Evolutionary conservation across 2,329 filamentous ascomycete species (phyloP).

Genomic region (Colletotrichum scovillei): DNA sequence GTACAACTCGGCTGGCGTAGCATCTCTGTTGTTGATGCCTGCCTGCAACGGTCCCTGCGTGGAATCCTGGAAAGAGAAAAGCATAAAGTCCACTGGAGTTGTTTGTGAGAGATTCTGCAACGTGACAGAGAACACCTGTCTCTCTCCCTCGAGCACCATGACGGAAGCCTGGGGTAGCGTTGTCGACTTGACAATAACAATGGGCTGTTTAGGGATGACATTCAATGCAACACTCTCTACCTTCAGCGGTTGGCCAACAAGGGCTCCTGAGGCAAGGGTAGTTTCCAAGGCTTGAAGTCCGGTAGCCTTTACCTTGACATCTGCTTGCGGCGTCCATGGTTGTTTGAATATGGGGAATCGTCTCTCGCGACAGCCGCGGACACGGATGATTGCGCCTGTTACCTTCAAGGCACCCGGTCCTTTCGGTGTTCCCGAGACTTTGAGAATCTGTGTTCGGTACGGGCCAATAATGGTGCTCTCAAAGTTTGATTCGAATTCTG

Average conservation of each 20-base stretch:
- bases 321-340: slow-evolving; percentile 77
- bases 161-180: slow-evolving; percentile 85
- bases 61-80: slow-evolving; percentile 92
- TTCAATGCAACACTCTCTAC: slow-evolving; percentile 70
- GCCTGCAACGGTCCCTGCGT: slow-evolving; percentile 82
- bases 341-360: slow-evolving; percentile 86
- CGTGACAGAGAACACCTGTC: slow-evolving; percentile 79
- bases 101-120: slow-evolving; percentile 79
- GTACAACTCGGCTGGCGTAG: slow-evolving; percentile 82
- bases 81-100: slow-evolving; percentile 83
- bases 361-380: slow-evolving; percentile 84
- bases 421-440: slow-evolving; percentile 75
- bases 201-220: slow-evolving; percentile 83
- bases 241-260: slow-evolving; percentile 55
- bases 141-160: slow-evolving; percentile 94
- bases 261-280: slow-evolving; percentile 51
- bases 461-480: slow-evolving; percentile 80
- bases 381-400: slow-evolving; percentile 81
- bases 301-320: slow-evolving; percentile 80
- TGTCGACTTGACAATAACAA: slow-evolving; percentile 79
- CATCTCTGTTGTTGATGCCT: slow-evolving; percentile 80
- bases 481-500: slow-evolving; percentile 74
- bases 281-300: slow-evolving; percentile 71
- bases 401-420: slow-evolving; percentile 77
- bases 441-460: slow-evolving; percentile 83